Base-by-base conservation (phyloP, 805 yeast species). In the Kodamaea jinghongensis region DNA sequence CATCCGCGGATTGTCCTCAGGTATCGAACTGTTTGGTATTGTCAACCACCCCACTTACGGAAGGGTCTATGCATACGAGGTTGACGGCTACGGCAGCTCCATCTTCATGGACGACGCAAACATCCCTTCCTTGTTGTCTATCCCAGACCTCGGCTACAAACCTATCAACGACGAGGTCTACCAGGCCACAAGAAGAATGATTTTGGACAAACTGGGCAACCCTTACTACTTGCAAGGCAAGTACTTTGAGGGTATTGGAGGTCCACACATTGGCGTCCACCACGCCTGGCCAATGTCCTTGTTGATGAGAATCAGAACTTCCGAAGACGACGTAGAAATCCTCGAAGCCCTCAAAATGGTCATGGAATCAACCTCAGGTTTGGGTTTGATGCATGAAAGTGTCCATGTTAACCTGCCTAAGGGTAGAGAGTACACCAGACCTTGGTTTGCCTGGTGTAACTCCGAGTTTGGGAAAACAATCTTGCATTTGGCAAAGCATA, bases 391-490 rank as follows among this genome's bases (percentile, higher is more conserved):
- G 78, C 96, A 88, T 56, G 96, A 88, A 64, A 75, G 84, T 42
- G 78, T 88, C 3, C 65, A 83, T 42, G 95, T 87, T 7, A 71
- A 81, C 49, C 63, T 72, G 4, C 65, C 65, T 2, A 43, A 47
- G 2, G 80, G 78, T 1, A 41, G 44, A 7, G 60, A 59, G n/a
- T 89, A 61, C 56, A 85, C 96, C 0, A 67, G 96, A 44, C 77
- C 93, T 2, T 88, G 96, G 96, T 89, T 89, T 66, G 83, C 95
- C 4, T 88, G 96, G 96, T 85, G 95, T 50, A 88, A 88, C 56
- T 80, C 95, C 1, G 96, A 89, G 60, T 86, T 88, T 63, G 96
- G 89, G 14, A 86, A 86, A 59, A 83, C 95, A 1, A 81, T 88
- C n/a, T 58, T 88, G 33, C 83, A 86, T 51, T 63, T 88, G 45